These are phyloP conservation scores for Candida tibetensis DNA, from an alignment of 805 yeast genomes.

Conservation along the genomic window DNA sequence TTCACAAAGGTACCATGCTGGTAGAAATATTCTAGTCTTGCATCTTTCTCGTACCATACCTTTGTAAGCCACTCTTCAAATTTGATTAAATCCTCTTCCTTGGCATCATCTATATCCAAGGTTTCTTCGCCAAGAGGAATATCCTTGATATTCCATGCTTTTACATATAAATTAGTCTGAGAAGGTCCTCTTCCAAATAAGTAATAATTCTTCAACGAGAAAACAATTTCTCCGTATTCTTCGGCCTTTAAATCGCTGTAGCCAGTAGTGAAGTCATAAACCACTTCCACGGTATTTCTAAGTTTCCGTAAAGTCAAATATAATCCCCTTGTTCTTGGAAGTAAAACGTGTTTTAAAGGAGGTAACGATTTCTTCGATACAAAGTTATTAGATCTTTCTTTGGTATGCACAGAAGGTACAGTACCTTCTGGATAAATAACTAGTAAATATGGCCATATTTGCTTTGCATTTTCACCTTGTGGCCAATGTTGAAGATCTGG, in stretches of 20 bases:
- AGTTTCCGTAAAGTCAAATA: conserved; percentile 61
- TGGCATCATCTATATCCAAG: conserved; percentile 42
- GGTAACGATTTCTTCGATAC: conserved; percentile 51
- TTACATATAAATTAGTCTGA: conserved; percentile 60
- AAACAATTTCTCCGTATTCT: conserved; percentile 76
- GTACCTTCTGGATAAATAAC: conserved; percentile 95
- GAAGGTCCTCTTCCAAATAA: conserved; percentile 72
- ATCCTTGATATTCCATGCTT: conserved; percentile 53
- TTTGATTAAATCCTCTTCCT: conserved; percentile 37
- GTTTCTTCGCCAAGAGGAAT: conserved; percentile 55
- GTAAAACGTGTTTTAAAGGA: conserved; percentile 58
- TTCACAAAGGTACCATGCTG: conserved; percentile 49
- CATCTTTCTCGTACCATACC: conserved; percentile 79
- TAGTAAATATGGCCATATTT: conserved; percentile 53
- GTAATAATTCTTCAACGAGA: conserved; percentile 61
- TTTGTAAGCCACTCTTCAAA: conserved; percentile 76
- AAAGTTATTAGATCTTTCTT: conserved; percentile 53
- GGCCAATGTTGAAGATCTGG: conserved; percentile 28
- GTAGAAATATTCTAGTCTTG: conserved; percentile 59
- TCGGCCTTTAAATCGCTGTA: conserved; percentile 65
- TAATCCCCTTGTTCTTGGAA: conserved; percentile 85
- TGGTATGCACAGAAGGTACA: conserved; percentile 67
- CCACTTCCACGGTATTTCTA: conserved; percentile 47
- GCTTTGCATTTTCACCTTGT: conserved; percentile 18
- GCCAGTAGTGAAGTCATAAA: conserved; percentile 83